A percentile compares a stretch with the other conserved stretches of the same genome.
Conservation (phyloP, 2,329 filamentous ascomycete genomes). For the Nakataea oryzae region DNA sequence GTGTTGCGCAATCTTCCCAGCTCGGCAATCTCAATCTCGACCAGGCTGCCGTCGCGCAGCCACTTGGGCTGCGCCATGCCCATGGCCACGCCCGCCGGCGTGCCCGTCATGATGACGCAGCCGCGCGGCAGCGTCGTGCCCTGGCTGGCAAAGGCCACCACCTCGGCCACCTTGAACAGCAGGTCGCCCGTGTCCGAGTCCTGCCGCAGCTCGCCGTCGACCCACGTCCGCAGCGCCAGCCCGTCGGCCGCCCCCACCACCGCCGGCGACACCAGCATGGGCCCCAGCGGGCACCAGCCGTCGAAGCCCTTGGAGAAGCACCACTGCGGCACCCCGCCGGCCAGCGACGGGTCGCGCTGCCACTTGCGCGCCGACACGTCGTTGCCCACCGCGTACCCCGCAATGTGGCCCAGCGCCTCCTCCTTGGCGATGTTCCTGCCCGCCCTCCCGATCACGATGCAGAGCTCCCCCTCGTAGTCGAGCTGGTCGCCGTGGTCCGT, state of each 20-base stretch:
- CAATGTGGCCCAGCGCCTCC: slow-evolving; percentile 33
- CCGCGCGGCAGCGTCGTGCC: slow-evolving; percentile 29
- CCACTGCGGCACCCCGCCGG: slow-evolving; percentile 27
- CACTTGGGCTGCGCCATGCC: slow-evolving; percentile 19
- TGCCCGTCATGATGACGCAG: slow-evolving; percentile 30
- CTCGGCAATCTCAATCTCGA: slow-evolving; percentile 30
- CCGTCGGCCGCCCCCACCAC: slow-evolving; percentile 28
- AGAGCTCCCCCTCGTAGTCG: slow-evolving; percentile 36
- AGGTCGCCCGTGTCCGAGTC: slow-evolving; percentile 23
- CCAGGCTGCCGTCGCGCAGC: slow-evolving; percentile 27
- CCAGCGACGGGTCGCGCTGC: slow-evolving; percentile 35
- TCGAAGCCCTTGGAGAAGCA: slow-evolving; percentile 51
- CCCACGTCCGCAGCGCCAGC: slow-evolving; percentile 14
- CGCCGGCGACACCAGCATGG: slow-evolving; percentile 33
- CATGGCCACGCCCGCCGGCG: slow-evolving; percentile 29
- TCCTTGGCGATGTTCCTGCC: slow-evolving; percentile 37
- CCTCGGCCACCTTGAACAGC: slow-evolving; percentile 38
- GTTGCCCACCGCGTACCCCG: slow-evolving; percentile 37
- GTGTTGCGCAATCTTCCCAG: slow-evolving; percentile 31
- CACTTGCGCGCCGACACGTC: slow-evolving; percentile 50
- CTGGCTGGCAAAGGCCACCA: slow-evolving; percentile 31
- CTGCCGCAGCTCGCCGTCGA: slow-evolving; percentile 6
- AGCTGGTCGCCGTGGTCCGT: slow-evolving; percentile 27
- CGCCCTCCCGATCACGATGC: slow-evolving; percentile 41
- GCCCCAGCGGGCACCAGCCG: slow-evolving; percentile 42